These are phyloP conservation scores for Dillenia suffruticosa DNA, from an alignment of 164 flowering plant species.

Conservation along the genomic window DNA sequence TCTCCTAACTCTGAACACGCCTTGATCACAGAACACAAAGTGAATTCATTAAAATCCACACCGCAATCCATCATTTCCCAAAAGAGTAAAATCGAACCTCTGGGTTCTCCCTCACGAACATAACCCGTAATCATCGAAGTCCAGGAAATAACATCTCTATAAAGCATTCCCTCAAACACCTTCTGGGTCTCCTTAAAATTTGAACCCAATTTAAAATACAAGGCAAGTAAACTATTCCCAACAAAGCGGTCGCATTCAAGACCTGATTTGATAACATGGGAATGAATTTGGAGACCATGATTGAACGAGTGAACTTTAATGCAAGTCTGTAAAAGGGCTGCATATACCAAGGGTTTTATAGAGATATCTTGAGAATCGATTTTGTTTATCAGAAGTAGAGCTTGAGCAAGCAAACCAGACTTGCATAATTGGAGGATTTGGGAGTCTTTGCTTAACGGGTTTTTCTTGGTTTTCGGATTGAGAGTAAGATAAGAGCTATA, in stretches of 20 bases:
- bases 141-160: constrained; percentile 69
- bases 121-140: constrained; percentile 70
- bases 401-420: constrained; percentile 32
- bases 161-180: constrained; percentile 43
- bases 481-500: constrained; percentile 19
- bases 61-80: constrained; percentile 49
- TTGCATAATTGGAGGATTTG: constrained; percentile 49
- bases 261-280: constrained; percentile 63
- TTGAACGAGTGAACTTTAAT: constrained; percentile 33
- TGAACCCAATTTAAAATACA: constrained; percentile 56
- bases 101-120: constrained; percentile 32
- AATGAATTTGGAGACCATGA: constrained; percentile 63
- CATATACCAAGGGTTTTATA: constrained; percentile 51
- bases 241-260: constrained; percentile 61
- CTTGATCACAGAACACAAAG: constrained; percentile 68
- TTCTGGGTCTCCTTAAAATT: constrained; percentile 35
- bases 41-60: constrained; percentile 66
- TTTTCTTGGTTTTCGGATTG: constrained; percentile 2
- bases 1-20: constrained; percentile 57
- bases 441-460: constrained; percentile 14
- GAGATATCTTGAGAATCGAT: constrained; percentile 10
- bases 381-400: constrained; percentile 47
- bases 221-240: constrained; percentile 66
- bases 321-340: constrained; percentile 70
- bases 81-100: constrained; percentile 35